Evolutionary conservation across 805 yeast species (phyloP).

Genomic region (Zygotorulaspora chibaensis): DNA sequence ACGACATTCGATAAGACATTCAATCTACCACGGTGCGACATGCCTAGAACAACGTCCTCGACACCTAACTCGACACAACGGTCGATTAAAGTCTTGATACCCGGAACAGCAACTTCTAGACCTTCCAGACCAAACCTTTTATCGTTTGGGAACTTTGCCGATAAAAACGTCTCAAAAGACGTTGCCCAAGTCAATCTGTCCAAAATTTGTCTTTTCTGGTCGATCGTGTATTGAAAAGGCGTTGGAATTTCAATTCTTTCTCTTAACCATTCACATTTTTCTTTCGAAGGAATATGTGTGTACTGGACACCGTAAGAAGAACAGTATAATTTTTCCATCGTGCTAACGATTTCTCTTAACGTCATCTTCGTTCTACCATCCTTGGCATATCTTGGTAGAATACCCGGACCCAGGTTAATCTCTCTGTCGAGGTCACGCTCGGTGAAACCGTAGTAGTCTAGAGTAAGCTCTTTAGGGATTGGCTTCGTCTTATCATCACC

Average conservation of each 20-base stretch:
- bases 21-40: constrained; percentile 99
- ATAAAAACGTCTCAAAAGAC: constrained; percentile 85
- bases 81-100: constrained; percentile 93
- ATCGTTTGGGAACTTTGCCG: constrained; percentile 96
- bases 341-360: constrained; percentile 69
- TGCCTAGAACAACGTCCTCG: constrained; percentile 95
- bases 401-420: constrained; percentile 95
- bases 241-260: constrained; percentile 90
- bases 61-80: constrained; percentile 88
- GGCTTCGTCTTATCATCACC: constrained; percentile 57
- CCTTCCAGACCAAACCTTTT: constrained; percentile 99
- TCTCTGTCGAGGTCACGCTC: constrained; percentile 78
- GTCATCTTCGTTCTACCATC: constrained; percentile 57
- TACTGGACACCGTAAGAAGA: constrained; percentile 89
- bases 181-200: constrained; percentile 97
- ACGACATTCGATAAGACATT: constrained; percentile 97
- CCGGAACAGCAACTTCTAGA: constrained; percentile 94
- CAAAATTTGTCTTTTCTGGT: constrained; percentile 91
- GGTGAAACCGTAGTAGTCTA: constrained; percentile 88
- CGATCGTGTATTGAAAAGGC: constrained; percentile 77
- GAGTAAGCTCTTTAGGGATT: constrained; percentile 79
- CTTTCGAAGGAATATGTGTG: constrained; percentile 93
- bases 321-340: constrained; percentile 84
- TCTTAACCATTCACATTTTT: constrained; percentile 97
- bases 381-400: constrained; percentile 82